phyloP scores from a whole-genome alignment of 257 asterid genomes.

The Verbena officinalis region DNA sequence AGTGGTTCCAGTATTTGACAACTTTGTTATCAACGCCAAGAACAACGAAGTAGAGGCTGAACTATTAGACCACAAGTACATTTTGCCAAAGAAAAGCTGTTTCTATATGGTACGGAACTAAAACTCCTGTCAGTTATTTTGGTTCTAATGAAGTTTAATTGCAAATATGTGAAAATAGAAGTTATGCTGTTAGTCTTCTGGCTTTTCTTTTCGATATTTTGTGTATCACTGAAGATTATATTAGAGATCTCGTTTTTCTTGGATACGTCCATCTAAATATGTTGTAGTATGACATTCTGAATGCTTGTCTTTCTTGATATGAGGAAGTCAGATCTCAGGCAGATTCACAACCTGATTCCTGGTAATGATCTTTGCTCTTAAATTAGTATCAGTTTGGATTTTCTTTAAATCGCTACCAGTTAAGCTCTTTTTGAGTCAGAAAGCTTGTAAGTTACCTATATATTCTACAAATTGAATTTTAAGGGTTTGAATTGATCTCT shows the following conservation, averaged over 20 bases:
- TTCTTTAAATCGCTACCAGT: neutral
- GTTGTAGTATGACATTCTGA: conserved; percentile 25
- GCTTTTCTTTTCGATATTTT: too few relatives aligned
- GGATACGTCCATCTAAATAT: neutral
- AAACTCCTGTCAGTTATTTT: neutral
- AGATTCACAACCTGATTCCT: conserved; percentile 67
- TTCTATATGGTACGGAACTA: conserved; percentile 67
- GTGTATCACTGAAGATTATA: conserved; percentile 4
- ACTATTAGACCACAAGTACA: conserved; percentile 53
- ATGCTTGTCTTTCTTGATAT: conserved; percentile 32
- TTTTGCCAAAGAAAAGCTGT: conserved; percentile 71
- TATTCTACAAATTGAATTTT: conserved; percentile 13
- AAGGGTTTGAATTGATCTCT: conserved; percentile 29
- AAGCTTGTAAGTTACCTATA: conserved; percentile 2
- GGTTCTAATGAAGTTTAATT: conserved; percentile 2
- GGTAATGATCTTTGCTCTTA: conserved; percentile 44
- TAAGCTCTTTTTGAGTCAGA: neutral
- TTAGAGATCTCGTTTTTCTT: neutral
- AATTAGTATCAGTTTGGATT: neutral
- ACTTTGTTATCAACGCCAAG: conserved; percentile 53
- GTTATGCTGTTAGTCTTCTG: neutral
- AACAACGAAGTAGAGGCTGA: conserved; percentile 65
- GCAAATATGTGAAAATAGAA: neutral
- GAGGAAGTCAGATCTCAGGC: conserved; percentile 75
- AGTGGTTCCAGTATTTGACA: conserved; percentile 54